phyloP scores from a whole-genome alignment of 192 early-diverging fungal species.

The Endogone sp. region DNA sequence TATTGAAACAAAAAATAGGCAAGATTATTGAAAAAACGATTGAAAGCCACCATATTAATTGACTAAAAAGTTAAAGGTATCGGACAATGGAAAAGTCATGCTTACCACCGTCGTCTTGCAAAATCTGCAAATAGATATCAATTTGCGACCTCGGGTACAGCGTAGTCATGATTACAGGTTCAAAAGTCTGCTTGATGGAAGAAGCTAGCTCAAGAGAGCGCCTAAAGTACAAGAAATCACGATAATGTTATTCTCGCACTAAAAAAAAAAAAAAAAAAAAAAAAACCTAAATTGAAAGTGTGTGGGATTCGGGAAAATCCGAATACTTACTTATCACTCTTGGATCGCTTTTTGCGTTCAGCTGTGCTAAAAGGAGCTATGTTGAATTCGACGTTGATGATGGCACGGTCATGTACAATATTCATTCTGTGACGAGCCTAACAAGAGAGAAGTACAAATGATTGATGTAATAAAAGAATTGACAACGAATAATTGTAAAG shows the following conservation, averaged over 20 bases:
- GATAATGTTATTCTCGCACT: too few relatives aligned
- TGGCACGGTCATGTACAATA: conserved; percentile 65
- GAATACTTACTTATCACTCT: conserved; percentile 72
- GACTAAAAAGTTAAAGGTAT: background rate
- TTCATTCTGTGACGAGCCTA: conserved; percentile 54
- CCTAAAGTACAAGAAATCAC: conserved; percentile 28
- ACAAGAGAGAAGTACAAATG: background rate
- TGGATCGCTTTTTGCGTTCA: conserved; percentile 79
- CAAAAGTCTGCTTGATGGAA: conserved; percentile 87
- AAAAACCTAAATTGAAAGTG: background rate
- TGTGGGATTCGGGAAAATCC: background rate
- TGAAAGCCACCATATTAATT: background rate
- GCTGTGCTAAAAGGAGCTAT: conserved; percentile 88
- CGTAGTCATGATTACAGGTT: conserved; percentile 72
- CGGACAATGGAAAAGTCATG: background rate
- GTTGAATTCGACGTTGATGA: conserved; percentile 87
- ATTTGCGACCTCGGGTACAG: conserved; percentile 89
- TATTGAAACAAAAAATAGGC: too few relatives aligned
- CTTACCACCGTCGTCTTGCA: conserved; percentile 91
- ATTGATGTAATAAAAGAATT: background rate
- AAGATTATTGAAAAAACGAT: too few relatives aligned
- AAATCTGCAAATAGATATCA: conserved; percentile 85
- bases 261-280: too few relatives aligned
- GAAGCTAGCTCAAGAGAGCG: conserved; percentile 83
- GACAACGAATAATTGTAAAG: too few relatives aligned